These are phyloP conservation scores for Acanthamoeba divionensis DNA, from an alignment of 208 protist genomes.

Conservation along the genomic window DNA sequence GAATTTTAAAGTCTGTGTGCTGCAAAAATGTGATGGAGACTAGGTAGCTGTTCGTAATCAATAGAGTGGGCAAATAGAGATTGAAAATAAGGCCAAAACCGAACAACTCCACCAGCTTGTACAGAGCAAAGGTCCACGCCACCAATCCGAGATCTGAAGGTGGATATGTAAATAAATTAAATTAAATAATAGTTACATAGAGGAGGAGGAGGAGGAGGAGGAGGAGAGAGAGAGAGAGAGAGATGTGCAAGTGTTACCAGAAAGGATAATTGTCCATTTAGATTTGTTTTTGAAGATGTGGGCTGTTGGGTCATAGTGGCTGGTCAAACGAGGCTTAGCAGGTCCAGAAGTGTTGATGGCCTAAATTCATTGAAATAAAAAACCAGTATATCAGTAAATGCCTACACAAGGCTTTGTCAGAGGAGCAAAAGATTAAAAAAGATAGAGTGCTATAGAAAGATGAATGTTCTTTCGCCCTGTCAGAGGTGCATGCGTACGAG, in stretches of 20 bases:
- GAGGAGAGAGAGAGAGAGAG: neutral
- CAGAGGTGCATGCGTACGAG: too few relatives aligned
- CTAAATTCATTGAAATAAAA: too few relatives aligned
- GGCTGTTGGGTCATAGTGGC: constrained; percentile 49
- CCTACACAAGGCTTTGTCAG: too few relatives aligned
- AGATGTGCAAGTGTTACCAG: too few relatives aligned
- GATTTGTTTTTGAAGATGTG: constrained; percentile 42
- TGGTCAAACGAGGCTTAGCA: neutral
- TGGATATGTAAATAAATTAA: constrained; percentile 75
- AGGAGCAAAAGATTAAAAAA: neutral
- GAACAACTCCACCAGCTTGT: constrained; percentile 69
- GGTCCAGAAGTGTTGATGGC: constrained; percentile 31
- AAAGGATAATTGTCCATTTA: neutral
- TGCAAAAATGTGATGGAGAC: constrained; percentile 91
- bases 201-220: neutral
- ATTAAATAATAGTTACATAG: neutral
- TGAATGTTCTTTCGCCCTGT: too few relatives aligned
- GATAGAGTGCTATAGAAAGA: neutral
- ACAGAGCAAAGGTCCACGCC: constrained; percentile 72
- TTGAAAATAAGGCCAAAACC: constrained; percentile 61
- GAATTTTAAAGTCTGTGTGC: constrained; percentile 88
- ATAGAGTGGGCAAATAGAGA: constrained; percentile 73
- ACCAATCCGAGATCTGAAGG: constrained; percentile 82
- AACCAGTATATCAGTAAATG: too few relatives aligned
- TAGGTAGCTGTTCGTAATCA: constrained; percentile 90